phyloP scores from a whole-genome alignment of 257 asterid genomes.

The Ilex aquifolium region DNA sequence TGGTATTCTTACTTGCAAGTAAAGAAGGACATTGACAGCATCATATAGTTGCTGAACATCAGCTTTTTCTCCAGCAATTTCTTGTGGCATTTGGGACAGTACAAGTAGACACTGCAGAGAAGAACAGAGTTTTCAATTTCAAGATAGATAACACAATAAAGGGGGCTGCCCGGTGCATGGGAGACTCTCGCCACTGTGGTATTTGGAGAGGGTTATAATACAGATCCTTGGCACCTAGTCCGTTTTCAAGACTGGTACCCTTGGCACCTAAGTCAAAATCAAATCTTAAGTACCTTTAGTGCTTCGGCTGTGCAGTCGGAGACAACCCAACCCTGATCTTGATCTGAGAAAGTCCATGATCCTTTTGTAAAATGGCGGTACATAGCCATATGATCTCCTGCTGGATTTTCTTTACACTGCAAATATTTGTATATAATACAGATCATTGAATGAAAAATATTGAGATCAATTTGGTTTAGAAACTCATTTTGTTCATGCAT shows the following conservation, averaged over 20 bases:
- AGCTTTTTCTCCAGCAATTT: slow-evolving; percentile 28
- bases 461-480: not conserved
- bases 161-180: no score
- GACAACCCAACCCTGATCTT: slow-evolving; percentile 17
- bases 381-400: slow-evolving; percentile 47
- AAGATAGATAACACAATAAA: not conserved
- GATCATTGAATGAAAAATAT: not conserved
- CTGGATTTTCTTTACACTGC: slow-evolving; percentile 54
- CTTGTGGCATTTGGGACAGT: slow-evolving; percentile 23
- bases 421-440: not conserved
- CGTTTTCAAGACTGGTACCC: no score
- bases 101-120: slow-evolving; percentile 8
- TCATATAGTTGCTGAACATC: slow-evolving; percentile 24
- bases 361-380: slow-evolving; percentile 16
- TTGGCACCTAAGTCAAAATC: not conserved
- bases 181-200: no score
- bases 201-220: no score
- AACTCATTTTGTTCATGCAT: not conserved
- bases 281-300: slow-evolving; percentile 5
- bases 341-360: slow-evolving; percentile 19
- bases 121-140: not conserved
- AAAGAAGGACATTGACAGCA: slow-evolving; percentile 25
- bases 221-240: no score
- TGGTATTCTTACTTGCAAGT: slow-evolving; percentile 16
- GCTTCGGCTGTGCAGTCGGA: slow-evolving; percentile 18